phyloP scores from a whole-genome alignment of 257 asterid genomes.

The Rauvolfia tetraphylla region DNA sequence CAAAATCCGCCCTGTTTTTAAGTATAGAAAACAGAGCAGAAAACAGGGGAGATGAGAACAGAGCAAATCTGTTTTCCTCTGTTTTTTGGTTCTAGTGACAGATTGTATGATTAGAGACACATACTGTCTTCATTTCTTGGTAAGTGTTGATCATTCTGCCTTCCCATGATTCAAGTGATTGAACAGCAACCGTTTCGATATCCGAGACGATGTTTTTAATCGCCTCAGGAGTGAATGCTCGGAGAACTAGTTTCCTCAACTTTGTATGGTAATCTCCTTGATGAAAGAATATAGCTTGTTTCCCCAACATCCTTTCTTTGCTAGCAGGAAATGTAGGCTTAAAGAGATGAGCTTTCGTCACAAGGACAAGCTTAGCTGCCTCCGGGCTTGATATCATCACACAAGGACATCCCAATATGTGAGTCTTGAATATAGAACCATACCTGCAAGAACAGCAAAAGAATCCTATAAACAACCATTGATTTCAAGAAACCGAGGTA shows the following conservation, averaged over 20 bases:
- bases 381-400: conserved; percentile 46
- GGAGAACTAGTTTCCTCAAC: conserved; percentile 34
- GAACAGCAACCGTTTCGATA: conserved; percentile 22
- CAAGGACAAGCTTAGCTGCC: conserved; percentile 38
- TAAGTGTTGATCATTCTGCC: conserved; percentile 32
- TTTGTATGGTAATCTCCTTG: conserved; percentile 39
- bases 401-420: conserved; percentile 41
- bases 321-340: conserved; percentile 48
- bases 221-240: conserved; percentile 35
- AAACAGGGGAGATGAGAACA: conserved; percentile 9
- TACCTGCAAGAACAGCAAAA: conserved; percentile 13
- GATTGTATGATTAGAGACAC: not conserved
- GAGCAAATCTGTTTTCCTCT: conserved; percentile 21
- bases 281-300: conserved; percentile 45
- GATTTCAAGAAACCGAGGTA: not conserved
- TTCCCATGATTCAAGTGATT: conserved; percentile 25
- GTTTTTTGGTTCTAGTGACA: not conserved
- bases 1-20: not conserved
- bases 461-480: not conserved
- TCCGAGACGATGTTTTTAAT: conserved; percentile 26
- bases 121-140: conserved; percentile 45
- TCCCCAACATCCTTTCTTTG: conserved; percentile 43
- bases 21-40: not conserved
- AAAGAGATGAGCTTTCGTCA: conserved; percentile 33
- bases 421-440: conserved; percentile 48